Conservation (phyloP, 2,329 filamentous ascomycete species). For the Fusarium buxicola region DNA sequence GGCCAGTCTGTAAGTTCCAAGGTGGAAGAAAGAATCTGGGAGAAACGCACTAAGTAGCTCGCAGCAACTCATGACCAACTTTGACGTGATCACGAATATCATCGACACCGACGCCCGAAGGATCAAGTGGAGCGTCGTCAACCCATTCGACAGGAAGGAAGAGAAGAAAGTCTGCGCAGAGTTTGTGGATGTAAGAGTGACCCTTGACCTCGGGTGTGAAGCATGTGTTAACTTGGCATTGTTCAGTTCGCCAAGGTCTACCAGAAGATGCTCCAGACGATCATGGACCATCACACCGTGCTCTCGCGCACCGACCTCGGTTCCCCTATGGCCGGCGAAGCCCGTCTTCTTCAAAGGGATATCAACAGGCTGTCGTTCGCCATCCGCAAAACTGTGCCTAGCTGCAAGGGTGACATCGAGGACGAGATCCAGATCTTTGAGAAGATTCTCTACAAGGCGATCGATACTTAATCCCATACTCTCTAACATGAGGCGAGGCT, state of each 20-base stretch:
- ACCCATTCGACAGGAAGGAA: neutral
- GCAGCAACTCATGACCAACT: neutral
- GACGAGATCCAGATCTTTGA: neutral
- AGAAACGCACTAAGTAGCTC: neutral
- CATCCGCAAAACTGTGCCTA: neutral
- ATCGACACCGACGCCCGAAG: neutral
- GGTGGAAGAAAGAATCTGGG: rapidly evolving
- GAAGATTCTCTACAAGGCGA: neutral
- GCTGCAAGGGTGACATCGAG: neutral
- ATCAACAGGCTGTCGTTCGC: neutral
- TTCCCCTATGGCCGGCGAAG: neutral
- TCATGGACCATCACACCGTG: neutral
- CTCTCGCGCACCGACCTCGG: neutral
- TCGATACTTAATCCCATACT: neutral
- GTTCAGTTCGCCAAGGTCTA: neutral
- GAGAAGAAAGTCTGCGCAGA: neutral
- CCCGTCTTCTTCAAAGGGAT: neutral
- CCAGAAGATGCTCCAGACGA: neutral
- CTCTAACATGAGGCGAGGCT: neutral
- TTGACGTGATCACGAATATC: neutral
- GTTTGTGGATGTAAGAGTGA: neutral
- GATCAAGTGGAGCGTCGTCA: too few species aligned
- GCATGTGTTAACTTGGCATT: neutral
- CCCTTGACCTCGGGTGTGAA: neutral
- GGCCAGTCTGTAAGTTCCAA: neutral